Evolutionary conservation across 2,329 filamentous ascomycete species (phyloP).

Genomic region (Monosporascus cannonballus): DNA sequence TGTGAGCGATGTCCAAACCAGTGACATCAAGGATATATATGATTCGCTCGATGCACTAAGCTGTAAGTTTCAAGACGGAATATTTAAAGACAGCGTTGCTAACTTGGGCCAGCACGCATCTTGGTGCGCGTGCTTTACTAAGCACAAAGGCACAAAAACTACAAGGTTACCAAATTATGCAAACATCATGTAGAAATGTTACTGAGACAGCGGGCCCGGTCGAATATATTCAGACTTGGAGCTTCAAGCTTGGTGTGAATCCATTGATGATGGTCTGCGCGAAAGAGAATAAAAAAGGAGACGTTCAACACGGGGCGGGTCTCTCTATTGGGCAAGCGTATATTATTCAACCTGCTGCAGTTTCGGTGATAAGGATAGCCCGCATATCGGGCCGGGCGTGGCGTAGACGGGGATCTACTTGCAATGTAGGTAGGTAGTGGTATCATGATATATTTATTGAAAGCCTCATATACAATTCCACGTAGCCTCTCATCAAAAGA

Average conservation of each 20-base stretch:
- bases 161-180: not conserved
- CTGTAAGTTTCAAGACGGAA: slow-evolving; percentile 49
- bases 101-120: slow-evolving; percentile 26
- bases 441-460: not conserved
- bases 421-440: not conserved
- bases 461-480: not conserved
- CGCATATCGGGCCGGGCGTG: no score
- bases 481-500: not conserved
- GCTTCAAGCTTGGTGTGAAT: not conserved
- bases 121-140: slow-evolving; percentile 35
- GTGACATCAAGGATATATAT: slow-evolving; percentile 80
- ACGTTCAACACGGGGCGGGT: not conserved
- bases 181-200: not conserved
- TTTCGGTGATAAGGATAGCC: not conserved
- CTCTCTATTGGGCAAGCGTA: not conserved
- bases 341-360: not conserved
- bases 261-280: no score
- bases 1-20: slow-evolving; percentile 76
- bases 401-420: no score
- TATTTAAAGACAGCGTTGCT: slow-evolving; percentile 4
- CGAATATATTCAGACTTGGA: not conserved
- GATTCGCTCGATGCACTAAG: slow-evolving; percentile 74
- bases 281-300: not conserved
- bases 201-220: not conserved
- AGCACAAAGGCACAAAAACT: not conserved